Evolutionary conservation across 495 filamentous ascomycete species (phyloP).

Genomic region (Tuber microsphaerosporum): DNA sequence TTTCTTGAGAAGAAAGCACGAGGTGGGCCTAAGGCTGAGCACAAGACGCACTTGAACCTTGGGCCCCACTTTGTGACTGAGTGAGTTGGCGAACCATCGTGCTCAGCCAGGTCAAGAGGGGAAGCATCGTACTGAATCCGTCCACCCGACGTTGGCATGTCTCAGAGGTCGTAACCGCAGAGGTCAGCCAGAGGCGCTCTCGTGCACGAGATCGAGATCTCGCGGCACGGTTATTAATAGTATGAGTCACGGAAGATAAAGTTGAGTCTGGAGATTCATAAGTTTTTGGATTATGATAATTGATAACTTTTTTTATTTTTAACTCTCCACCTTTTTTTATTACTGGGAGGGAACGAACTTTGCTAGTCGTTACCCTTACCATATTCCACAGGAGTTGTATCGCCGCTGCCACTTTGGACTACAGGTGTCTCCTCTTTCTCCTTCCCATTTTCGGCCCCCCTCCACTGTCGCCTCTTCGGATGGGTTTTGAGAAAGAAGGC

Average conservation of each 20-base stretch:
- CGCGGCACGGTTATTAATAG: not conserved
- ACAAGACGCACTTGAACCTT: not conserved
- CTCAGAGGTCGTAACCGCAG: not conserved
- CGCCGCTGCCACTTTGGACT: not conserved
- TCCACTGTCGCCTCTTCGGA: not conserved
- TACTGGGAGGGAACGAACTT: not conserved
- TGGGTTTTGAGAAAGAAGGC: not conserved
- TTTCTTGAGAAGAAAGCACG: not conserved
- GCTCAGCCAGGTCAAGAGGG: not conserved
- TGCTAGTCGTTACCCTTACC: not conserved
- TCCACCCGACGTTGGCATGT: not conserved
- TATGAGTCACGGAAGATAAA: not conserved
- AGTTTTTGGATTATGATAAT: not conserved
- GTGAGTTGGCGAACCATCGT: slow-evolving; percentile 3
- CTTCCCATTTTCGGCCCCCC: not conserved
- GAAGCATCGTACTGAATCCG: not conserved
- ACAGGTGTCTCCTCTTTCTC: not conserved
- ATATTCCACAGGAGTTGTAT: not conserved
- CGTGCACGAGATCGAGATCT: slow-evolving; percentile 1
- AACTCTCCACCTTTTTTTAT: too few species aligned
- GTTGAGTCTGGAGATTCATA: not conserved
- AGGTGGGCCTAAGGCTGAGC: not conserved
- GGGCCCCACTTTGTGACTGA: not conserved
- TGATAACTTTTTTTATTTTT: not conserved
- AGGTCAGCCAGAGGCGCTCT: not conserved